These are phyloP conservation scores for Hermanozyma aechmeae DNA, from an alignment of 805 yeast species.

Conservation along the genomic window DNA sequence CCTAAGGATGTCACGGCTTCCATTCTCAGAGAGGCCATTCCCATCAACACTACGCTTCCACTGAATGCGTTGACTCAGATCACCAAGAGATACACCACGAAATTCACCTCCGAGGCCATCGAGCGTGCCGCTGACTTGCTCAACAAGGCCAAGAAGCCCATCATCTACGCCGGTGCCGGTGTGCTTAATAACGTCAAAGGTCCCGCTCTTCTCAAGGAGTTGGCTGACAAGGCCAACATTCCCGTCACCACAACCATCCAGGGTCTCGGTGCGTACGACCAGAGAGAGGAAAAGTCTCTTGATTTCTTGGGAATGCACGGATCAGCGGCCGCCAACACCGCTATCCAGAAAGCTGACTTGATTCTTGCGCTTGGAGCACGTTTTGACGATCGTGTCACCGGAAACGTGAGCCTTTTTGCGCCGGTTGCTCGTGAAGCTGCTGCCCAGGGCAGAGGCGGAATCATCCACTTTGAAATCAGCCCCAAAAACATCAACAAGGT, in stretches of 20 bases:
- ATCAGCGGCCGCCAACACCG: slow-evolving; percentile 85
- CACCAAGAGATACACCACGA: slow-evolving; percentile 61
- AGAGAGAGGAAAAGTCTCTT: slow-evolving; percentile 77
- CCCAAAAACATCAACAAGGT: slow-evolving; percentile 98
- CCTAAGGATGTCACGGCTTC: slow-evolving; percentile 98
- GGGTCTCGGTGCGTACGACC: slow-evolving; percentile 92
- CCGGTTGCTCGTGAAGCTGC: slow-evolving; percentile 92
- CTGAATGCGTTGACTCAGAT: slow-evolving; percentile 60
- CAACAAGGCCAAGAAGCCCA: slow-evolving; percentile 78
- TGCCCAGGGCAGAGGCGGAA: slow-evolving; percentile 84
- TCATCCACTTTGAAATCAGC: slow-evolving; percentile 88
- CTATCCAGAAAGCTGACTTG: slow-evolving; percentile 89
- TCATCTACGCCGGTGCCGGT: slow-evolving; percentile 91
- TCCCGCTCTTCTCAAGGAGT: slow-evolving; percentile 67
- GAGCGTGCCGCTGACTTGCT: slow-evolving; percentile 69
- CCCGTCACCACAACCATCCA: slow-evolving; percentile 96
- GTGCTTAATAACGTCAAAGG: slow-evolving; percentile 72
- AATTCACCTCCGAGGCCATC: slow-evolving; percentile 67
- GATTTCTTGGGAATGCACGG: slow-evolving; percentile 99
- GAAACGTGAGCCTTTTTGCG: slow-evolving; percentile 78
- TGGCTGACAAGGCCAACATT: slow-evolving; percentile 82
- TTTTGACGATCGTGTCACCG: slow-evolving; percentile 97
- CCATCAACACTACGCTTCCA: slow-evolving; percentile 70
- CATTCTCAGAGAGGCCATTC: slow-evolving; percentile 77
- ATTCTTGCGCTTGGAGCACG: slow-evolving; percentile 94